Conservation (phyloP, 495 filamentous ascomycete species). For the Aspergillus taichungensis region DNA sequence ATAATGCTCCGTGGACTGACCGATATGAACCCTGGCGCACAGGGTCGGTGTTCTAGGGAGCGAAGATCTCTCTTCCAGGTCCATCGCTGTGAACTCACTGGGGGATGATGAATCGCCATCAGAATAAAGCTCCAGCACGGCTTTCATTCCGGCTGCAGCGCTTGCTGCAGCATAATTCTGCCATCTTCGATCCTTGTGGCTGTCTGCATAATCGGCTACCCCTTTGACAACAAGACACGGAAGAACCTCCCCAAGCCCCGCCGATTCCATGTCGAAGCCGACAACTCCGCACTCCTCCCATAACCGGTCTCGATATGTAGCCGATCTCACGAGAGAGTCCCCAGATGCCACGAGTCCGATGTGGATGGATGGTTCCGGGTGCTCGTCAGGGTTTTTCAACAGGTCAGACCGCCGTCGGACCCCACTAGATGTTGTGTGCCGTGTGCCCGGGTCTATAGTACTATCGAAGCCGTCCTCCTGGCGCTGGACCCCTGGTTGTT, state of each 20-base stretch:
- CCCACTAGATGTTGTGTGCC: constrained; percentile 19
- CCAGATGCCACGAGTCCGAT: too few species aligned
- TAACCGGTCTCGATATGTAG: constrained; percentile 2
- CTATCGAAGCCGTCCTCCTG: too few species aligned
- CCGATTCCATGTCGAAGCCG: background rate
- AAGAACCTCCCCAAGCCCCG: constrained; percentile 19
- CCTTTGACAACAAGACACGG: constrained; percentile 29
- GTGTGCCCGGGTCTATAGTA: background rate
- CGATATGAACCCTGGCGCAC: too few species aligned
- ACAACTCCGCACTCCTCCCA: background rate
- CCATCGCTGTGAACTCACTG: too few species aligned
- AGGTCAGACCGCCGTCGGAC: constrained; percentile 13
- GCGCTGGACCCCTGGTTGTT: too few species aligned
- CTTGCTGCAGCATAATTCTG: constrained; percentile 24
- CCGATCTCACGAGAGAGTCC: too few species aligned
- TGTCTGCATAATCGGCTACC: constrained; percentile 30
- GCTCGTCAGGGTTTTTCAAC: constrained; percentile 1
- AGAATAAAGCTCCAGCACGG: background rate
- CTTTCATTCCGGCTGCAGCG: constrained; percentile 10
- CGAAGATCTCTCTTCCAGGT: too few species aligned
- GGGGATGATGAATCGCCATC: background rate
- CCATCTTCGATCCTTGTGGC: constrained; percentile 31
- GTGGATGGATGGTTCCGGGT: too few species aligned
- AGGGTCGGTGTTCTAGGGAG: too few species aligned
- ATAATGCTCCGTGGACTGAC: too few species aligned